Evolutionary conservation across 768 basidiomycete genomes (phyloP).

Genomic region (Cubamyces sp.): DNA sequence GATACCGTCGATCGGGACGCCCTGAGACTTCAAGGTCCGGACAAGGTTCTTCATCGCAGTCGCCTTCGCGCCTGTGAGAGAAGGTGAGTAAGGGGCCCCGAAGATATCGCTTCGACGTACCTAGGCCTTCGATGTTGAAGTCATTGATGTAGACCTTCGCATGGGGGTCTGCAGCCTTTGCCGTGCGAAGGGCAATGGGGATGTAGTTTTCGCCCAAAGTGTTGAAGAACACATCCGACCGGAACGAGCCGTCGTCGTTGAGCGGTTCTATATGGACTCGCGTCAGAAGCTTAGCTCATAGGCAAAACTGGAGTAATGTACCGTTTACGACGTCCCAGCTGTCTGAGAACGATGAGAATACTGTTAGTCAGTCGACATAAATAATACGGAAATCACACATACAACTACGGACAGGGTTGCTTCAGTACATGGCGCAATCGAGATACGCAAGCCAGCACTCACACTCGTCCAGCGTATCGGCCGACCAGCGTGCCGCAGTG

Average conservation of each 20-base stretch:
- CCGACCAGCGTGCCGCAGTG: constrained; percentile 55
- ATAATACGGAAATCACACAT: not conserved
- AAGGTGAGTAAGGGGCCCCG: not conserved
- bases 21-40: constrained; percentile 47
- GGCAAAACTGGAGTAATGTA: not conserved
- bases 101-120: constrained; percentile 29
- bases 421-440: not conserved
- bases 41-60: constrained; percentile 60
- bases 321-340: constrained; percentile 59
- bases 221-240: constrained; percentile 56
- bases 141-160: constrained; percentile 59
- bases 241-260: constrained; percentile 62
- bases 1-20: constrained; percentile 63
- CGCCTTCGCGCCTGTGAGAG: constrained; percentile 49
- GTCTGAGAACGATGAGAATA: constrained; percentile 32
- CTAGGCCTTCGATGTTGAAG: constrained; percentile 42
- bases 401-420: constrained; percentile 4
- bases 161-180: constrained; percentile 54
- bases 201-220: constrained; percentile 54
- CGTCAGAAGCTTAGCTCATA: not conserved
- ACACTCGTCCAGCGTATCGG: constrained; percentile 58
- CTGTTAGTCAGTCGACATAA: not conserved
- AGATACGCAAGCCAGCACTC: constrained; percentile 9
- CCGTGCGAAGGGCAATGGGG: constrained; percentile 51
- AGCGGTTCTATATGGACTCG: constrained; percentile 42